Conservation (phyloP, 345 rosid genomes). For the Brassica nigra region DNA sequence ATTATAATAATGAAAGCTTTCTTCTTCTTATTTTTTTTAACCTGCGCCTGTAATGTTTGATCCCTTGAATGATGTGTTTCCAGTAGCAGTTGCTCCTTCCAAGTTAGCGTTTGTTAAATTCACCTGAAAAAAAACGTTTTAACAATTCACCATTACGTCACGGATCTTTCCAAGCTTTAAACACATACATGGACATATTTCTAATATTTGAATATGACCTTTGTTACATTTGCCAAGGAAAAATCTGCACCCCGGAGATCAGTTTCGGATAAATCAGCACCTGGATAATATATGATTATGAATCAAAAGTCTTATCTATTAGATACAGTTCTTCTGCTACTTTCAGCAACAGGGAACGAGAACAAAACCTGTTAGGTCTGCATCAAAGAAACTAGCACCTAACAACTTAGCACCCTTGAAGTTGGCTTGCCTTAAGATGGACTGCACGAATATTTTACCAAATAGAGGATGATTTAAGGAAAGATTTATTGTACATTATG, state of each 20-base stretch:
- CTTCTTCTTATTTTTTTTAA: constrained; percentile 23
- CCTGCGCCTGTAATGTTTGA: constrained; percentile 89
- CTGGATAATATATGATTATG: constrained; percentile 43
- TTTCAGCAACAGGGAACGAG: not conserved
- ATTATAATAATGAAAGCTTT: not conserved
- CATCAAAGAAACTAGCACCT: constrained; percentile 97
- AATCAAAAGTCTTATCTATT: constrained; percentile 3
- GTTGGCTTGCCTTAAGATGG: constrained; percentile 83
- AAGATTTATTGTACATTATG: not conserved
- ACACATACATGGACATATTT: not conserved
- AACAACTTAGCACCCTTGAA: constrained; percentile 87
- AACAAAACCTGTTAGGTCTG: constrained; percentile 81
- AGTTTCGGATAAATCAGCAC: constrained; percentile 91
- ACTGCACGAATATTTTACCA: constrained; percentile 45
- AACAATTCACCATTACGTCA: constrained; percentile 5
- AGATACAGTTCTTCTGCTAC: not conserved
- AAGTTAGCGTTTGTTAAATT: constrained; percentile 85
- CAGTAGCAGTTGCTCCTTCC: constrained; percentile 90
- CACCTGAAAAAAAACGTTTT: constrained; percentile 51
- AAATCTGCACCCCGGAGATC: constrained; percentile 91
- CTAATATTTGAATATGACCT: constrained; percentile 47
- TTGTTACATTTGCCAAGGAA: constrained; percentile 87
- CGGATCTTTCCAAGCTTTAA: constrained; percentile 2
- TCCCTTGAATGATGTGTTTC: constrained; percentile 95
- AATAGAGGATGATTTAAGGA: not conserved